phyloP scores from a whole-genome alignment of 2,329 filamentous ascomycete genomes.

The Pseudonectria foliicola region DNA sequence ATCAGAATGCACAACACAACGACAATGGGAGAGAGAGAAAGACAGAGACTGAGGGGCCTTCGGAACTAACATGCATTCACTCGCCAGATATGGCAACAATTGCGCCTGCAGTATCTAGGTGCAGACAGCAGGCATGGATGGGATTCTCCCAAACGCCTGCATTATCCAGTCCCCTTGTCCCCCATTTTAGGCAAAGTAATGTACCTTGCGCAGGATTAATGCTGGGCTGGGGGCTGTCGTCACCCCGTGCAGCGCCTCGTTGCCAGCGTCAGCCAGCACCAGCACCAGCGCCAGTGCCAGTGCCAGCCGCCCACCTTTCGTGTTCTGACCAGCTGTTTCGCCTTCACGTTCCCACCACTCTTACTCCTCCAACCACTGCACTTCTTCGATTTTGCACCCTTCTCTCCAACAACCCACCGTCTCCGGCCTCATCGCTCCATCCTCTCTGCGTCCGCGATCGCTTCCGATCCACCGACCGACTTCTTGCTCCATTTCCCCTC shows the following conservation, averaged over 20 bases:
- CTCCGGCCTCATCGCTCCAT: constrained; percentile 11
- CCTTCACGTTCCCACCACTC: constrained; percentile 11
- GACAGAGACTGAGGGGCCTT: too few relatives aligned
- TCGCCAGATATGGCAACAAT: too few relatives aligned
- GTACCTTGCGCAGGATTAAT: not conserved
- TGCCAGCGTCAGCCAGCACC: constrained; percentile 2
- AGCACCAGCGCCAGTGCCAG: too few relatives aligned
- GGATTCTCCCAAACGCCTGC: too few relatives aligned
- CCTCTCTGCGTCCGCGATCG: constrained; percentile 5
- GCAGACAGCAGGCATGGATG: too few relatives aligned
- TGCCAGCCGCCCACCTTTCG: constrained; percentile 7
- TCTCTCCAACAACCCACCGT: constrained; percentile 15
- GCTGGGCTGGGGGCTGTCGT: constrained; percentile 13
- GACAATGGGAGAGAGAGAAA: constrained; percentile 3
- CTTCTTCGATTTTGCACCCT: constrained; percentile 4
- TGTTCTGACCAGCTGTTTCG: constrained; percentile 18
- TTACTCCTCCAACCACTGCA: constrained; percentile 1
- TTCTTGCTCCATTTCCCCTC: constrained; percentile 1
- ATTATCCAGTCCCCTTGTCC: too few relatives aligned
- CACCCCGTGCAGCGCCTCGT: constrained; percentile 22
- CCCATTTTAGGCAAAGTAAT: not conserved
- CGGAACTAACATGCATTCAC: too few relatives aligned
- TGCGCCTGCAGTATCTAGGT: too few relatives aligned
- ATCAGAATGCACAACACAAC: too few relatives aligned
- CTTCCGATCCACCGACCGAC: constrained; percentile 9